Percentiles rank a stretch among this genome's conserved stretches.
phyloP scores from a whole-genome alignment of 78 protist genomes.

The Bodo saltans region DNA sequence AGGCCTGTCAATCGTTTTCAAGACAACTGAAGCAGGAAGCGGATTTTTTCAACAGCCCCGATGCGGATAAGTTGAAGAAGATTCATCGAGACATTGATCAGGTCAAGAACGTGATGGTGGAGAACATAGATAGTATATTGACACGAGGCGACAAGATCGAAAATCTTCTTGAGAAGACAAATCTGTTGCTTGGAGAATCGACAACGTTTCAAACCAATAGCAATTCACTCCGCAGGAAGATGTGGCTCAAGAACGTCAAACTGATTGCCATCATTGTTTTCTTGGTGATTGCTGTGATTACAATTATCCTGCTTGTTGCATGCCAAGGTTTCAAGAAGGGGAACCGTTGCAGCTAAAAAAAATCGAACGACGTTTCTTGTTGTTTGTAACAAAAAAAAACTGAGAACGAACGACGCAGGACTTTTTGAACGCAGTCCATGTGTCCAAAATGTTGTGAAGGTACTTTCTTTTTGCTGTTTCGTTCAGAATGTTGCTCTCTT shows the following conservation, averaged over 20 bases:
- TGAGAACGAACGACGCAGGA: too few relatives aligned
- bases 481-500: too few relatives aligned
- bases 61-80: conserved; percentile 45
- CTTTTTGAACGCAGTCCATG: too few relatives aligned
- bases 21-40: background rate
- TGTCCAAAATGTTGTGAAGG: too few relatives aligned
- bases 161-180: conserved; percentile 33
- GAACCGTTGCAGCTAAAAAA: too few relatives aligned
- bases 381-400: too few relatives aligned
- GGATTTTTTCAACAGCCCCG: conserved; percentile 4
- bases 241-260: conserved; percentile 47
- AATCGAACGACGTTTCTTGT: too few relatives aligned
- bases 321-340: too few relatives aligned
- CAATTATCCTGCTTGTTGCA: background rate
- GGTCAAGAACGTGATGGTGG: conserved; percentile 68
- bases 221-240: background rate
- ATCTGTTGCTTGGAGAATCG: conserved; percentile 7
- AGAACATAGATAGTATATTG: conserved; percentile 71
- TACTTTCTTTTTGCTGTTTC: too few relatives aligned
- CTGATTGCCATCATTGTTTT: background rate
- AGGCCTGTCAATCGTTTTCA: too few relatives aligned
- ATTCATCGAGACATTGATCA: conserved; percentile 64
- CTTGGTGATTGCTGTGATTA: background rate
- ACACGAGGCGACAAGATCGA: conserved; percentile 44
- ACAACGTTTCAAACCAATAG: background rate